phyloP scores from a whole-genome alignment of 2,329 filamentous ascomycete species.

The Penicillium olsonii region DNA sequence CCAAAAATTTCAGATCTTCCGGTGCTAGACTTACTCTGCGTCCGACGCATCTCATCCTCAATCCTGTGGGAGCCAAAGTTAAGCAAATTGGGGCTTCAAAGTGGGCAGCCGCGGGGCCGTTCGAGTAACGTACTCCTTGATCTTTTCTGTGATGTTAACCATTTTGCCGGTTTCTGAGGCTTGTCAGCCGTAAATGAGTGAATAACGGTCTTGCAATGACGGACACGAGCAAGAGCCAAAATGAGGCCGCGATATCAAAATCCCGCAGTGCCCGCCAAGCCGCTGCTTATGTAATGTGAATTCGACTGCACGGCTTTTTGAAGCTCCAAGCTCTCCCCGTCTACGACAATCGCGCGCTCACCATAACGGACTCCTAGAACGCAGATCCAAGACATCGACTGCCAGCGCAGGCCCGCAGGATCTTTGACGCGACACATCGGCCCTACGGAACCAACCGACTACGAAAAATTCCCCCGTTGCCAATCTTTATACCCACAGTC shows the following conservation, averaged over 20 bases:
- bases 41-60: constrained; percentile 98
- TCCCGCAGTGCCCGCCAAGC: constrained; percentile 11
- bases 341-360: background rate
- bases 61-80: constrained; percentile 63
- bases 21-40: constrained; percentile 73
- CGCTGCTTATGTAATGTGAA: constrained; percentile 7
- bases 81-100: constrained; percentile 10
- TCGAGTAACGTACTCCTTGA: constrained; percentile 76
- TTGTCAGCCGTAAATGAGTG: constrained; percentile 21
- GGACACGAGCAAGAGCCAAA: background rate
- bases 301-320: constrained; percentile 6
- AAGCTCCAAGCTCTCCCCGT: constrained; percentile 5
- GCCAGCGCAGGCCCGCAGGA: background rate
- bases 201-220: background rate
- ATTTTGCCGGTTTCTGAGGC: constrained; percentile 55
- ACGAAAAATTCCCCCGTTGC: background rate
- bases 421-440: background rate
- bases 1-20: constrained; percentile 16
- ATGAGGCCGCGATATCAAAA: constrained; percentile 4
- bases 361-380: background rate
- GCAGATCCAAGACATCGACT: background rate
- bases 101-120: background rate
- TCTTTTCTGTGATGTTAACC: constrained; percentile 99
- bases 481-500: constrained; percentile 6
- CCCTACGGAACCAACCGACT: background rate